These are phyloP conservation scores for Plantago ovata DNA, from an alignment of 257 asterid genomes.

Conservation along the genomic window DNA sequence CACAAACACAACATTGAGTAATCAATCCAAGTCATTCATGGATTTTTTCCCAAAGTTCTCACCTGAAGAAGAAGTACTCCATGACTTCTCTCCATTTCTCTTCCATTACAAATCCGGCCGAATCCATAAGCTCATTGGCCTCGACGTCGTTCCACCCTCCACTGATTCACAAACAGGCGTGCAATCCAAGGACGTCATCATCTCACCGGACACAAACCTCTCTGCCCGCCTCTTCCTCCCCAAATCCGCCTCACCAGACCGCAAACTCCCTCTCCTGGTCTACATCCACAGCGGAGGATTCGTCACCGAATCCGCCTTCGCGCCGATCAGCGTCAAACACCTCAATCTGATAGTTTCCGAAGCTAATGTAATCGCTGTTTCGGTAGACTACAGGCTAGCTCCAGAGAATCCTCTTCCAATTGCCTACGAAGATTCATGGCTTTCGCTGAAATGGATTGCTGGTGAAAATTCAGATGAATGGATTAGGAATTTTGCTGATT, in stretches of 20 bases:
- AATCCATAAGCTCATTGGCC: constrained; percentile 29
- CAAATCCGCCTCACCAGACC: constrained; percentile 11
- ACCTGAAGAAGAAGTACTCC: constrained; percentile 20
- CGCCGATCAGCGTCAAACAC: constrained; percentile 26
- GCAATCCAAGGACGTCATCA: constrained; percentile 38
- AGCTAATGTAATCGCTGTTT: constrained; percentile 37
- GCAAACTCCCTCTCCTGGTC: constrained; percentile 42
- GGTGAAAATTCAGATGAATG: constrained; percentile 33
- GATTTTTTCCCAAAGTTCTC: no score
- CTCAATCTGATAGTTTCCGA: constrained; percentile 29
- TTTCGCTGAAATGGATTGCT: constrained; percentile 43
- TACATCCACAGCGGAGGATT: constrained; percentile 63
- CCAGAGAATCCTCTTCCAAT: constrained; percentile 52
- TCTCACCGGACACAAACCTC: constrained; percentile 23
- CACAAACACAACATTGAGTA: no score
- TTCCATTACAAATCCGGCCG: constrained; percentile 43
- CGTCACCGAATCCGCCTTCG: constrained; percentile 37
- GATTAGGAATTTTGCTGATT: constrained; percentile 38
- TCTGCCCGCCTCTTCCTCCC: constrained; percentile 54
- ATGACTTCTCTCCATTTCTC: constrained; percentile 34
- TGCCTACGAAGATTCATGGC: constrained; percentile 62
- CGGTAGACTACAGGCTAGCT: constrained; percentile 54
- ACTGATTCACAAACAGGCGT: constrained; percentile 44
- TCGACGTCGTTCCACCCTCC: constrained; percentile 23
- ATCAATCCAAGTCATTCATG: no score